Evolutionary conservation across 1,284 basidiomycete genomes (phyloP).

Genomic region (Ustanciosporium gigantosporum): DNA sequence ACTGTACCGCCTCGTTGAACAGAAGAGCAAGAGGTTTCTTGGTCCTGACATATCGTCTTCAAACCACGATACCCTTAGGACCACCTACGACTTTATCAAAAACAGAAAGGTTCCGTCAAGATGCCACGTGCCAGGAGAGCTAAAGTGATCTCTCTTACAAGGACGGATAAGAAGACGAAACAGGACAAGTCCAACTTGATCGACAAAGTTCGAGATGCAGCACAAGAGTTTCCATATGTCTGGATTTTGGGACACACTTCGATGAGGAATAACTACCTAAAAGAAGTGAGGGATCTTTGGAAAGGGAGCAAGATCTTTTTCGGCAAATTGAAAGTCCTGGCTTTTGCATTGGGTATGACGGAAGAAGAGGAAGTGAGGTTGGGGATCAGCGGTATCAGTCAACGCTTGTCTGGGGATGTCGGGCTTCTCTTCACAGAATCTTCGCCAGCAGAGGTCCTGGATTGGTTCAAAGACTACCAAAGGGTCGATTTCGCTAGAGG

Average conservation of each 20-base stretch:
- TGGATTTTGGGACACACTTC: slow-evolving; percentile 93
- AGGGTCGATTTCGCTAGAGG: slow-evolving; percentile 89
- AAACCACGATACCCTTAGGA: too few relatives aligned
- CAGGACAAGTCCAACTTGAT: slow-evolving; percentile 81
- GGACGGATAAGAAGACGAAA: slow-evolving; percentile 65
- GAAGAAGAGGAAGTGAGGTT: slow-evolving; percentile 82
- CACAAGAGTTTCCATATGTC: slow-evolving; percentile 80
- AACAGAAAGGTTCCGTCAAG: too few relatives aligned
- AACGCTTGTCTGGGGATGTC: slow-evolving; percentile 91
- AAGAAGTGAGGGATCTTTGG: slow-evolving; percentile 91
- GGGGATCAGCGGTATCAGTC: slow-evolving; percentile 77
- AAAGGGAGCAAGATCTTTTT: slow-evolving; percentile 82
- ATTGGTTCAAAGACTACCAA: slow-evolving; percentile 90
- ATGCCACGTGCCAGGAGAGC: slow-evolving; percentile 62
- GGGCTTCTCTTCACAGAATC: slow-evolving; percentile 90
- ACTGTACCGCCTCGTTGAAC: too few relatives aligned
- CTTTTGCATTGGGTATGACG: slow-evolving; percentile 88
- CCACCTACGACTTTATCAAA: too few relatives aligned
- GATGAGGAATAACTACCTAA: slow-evolving; percentile 91
- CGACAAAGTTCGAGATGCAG: slow-evolving; percentile 70
- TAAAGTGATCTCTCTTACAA: slow-evolving; percentile 65
- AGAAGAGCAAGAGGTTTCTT: too few relatives aligned
- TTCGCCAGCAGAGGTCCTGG: slow-evolving; percentile 81
- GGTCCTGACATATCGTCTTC: too few relatives aligned
- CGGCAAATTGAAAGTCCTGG: slow-evolving; percentile 89